These are phyloP conservation scores for Sarocladiaceae sp. DNA, from an alignment of 2,329 filamentous ascomycete species.

Conservation along the genomic window DNA sequence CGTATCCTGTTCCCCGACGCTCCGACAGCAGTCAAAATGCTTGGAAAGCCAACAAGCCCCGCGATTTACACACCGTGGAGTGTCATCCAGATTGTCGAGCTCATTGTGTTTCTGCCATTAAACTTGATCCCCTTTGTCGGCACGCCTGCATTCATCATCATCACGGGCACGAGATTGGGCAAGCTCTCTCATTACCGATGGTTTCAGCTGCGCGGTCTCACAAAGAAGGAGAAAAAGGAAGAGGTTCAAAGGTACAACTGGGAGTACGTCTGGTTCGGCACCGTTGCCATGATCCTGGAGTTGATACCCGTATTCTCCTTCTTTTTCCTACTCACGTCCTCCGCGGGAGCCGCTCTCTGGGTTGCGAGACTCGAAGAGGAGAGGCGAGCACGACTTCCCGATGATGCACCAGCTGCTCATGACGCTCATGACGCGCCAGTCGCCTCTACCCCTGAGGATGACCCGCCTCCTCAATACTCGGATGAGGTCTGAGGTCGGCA, in stretches of 20 bases:
- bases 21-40: conserved; percentile 66
- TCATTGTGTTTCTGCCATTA: conserved; percentile 70
- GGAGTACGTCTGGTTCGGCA: conserved; percentile 93
- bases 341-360: conserved; percentile 82
- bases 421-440: conserved; percentile 9
- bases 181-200: conserved; percentile 89
- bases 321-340: conserved; percentile 85
- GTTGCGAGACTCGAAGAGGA: conserved; percentile 68
- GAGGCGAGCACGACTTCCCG: conserved; percentile 16
- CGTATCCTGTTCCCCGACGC: conserved; percentile 61
- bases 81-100: conserved; percentile 81
- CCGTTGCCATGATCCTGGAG: conserved; percentile 74
- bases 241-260: conserved; percentile 63
- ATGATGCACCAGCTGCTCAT: conserved; percentile 1
- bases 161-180: conserved; percentile 81
- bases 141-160: conserved; percentile 75
- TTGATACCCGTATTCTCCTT: conserved; percentile 89
- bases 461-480: conserved; percentile 21
- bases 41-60: conserved; percentile 72
- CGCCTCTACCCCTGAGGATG: conserved; percentile 13
- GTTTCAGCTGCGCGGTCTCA: conserved; percentile 71
- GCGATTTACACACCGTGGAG: conserved; percentile 86
- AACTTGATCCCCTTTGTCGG: conserved; percentile 84
- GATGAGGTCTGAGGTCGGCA: conserved; percentile 9
- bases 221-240: conserved; percentile 64